These are phyloP conservation scores for Saturnispora dispora DNA, from an alignment of 805 yeast genomes.

Conservation along the genomic window DNA sequence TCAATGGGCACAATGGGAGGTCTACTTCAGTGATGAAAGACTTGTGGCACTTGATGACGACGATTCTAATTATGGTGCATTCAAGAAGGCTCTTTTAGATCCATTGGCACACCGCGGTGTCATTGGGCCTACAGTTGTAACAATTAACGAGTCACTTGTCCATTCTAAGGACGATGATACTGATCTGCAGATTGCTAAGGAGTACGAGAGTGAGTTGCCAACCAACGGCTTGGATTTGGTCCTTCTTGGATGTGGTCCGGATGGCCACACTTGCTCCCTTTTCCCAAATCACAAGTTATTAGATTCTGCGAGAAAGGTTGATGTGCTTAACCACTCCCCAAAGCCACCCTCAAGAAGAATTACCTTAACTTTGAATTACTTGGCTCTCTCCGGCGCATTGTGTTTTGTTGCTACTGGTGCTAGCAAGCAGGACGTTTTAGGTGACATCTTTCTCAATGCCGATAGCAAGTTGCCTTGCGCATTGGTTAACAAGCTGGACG, in stretches of 20 bases:
- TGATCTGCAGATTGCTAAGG: constrained; percentile 48
- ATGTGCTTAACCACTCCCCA: constrained; percentile 73
- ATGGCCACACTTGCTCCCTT: constrained; percentile 89
- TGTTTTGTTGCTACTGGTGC: constrained; percentile 89
- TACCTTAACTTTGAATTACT: constrained; percentile 75
- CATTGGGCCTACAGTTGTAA: constrained; percentile 47
- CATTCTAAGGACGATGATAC: constrained; percentile 41
- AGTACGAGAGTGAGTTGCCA: constrained; percentile 55
- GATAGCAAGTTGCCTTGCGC: constrained; percentile 54
- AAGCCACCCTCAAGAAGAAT: constrained; percentile 92
- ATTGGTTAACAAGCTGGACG: constrained; percentile 52
- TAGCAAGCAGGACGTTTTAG: constrained; percentile 65
- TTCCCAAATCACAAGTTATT: constrained; percentile 78
- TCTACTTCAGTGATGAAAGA: constrained; percentile 87
- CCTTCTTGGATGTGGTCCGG: constrained; percentile 88
- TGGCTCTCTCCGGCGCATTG: constrained; percentile 43
- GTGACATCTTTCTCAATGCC: constrained; percentile 51
- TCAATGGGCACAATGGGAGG: constrained; percentile 68
- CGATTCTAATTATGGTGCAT: constrained; percentile 81
- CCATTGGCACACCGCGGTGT: constrained; percentile 35
- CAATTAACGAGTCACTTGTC: constrained; percentile 57
- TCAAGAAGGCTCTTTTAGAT: constrained; percentile 53
- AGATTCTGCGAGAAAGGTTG: constrained; percentile 45
- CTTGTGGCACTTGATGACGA: constrained; percentile 72
- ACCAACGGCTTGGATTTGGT: constrained; percentile 47